Evolutionary conservation across 805 yeast species (phyloP), one percentile per base, ranked within the genome.

Genomic region (Starmerella apicola): DNA sequence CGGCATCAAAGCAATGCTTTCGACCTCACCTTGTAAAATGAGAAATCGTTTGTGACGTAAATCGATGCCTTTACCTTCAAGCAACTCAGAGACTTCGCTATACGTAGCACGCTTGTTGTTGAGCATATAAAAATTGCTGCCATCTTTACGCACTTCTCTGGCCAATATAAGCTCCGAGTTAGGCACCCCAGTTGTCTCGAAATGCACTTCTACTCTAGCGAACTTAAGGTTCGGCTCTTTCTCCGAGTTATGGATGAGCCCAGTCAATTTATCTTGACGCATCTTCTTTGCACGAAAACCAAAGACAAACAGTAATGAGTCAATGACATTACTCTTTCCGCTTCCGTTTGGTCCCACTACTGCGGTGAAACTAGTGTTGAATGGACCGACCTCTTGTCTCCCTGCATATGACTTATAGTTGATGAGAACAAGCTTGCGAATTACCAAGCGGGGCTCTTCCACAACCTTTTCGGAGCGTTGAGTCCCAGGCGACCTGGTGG

Each of bases 311-410:
- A 93, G 70, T 68, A 91, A 76, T 4, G 96, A 84, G 58, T 93
- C 98, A 58, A 91, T 91, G 48, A 91, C 96, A 55, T 93, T 91
- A 13, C 97, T 86, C 61, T 91, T 91, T 2, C 99, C 99, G 10
- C 95, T 81, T 7, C 99, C 99, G 58, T 91, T 91, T 4, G 98
- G 98, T 0, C 99, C 99, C 12, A 91, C 96, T 9, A 91, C 94
- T 0, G 99, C 97, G 9, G 95, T 82, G 55, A 91, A 93, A 4
- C 93, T 83, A 27, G 86, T 55, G 41, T 91, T 81, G 60, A 91
- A 91, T 0, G 99, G 99, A 0, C 99, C 99, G 37, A 91, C 81
- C 5, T 74, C 73, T 61, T 91, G 97, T 15, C 70, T 64, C 0
- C 98, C 98, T 1, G 96, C 97, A 57, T 91, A 91, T 0, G 96